A percentile compares a stretch with the other conserved stretches of the same genome.
phyloP scores from a whole-genome alignment of 208 protist genomes.

The Trypanosoma boissoni region DNA sequence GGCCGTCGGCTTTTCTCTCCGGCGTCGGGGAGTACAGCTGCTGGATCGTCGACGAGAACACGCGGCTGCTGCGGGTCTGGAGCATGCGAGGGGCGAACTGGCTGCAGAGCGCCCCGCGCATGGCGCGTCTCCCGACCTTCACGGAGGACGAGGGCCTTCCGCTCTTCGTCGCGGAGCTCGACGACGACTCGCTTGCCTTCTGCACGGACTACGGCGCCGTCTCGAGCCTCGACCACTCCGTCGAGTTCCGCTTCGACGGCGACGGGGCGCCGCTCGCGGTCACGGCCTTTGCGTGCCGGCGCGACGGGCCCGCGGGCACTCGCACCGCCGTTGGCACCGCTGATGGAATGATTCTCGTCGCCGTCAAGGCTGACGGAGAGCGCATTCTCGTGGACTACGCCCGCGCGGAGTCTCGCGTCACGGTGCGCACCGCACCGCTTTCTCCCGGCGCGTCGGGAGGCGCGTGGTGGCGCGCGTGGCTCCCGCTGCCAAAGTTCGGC shows the following conservation, averaged over 20 bases:
- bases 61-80: conserved; percentile 65
- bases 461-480: conserved; percentile 19
- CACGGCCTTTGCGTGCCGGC: conserved; percentile 59
- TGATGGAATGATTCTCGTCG: conserved; percentile 48
- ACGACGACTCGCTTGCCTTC: conserved; percentile 71
- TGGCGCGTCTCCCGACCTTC: conserved; percentile 68
- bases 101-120: conserved; percentile 44
- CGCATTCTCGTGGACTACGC: conserved; percentile 54
- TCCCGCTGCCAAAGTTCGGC: conserved; percentile 17
- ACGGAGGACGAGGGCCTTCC: conserved; percentile 52
- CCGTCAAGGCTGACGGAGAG: conserved; percentile 60
- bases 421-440: conserved; percentile 15
- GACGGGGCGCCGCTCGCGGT: conserved; percentile 30
- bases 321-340: conserved; percentile 62
- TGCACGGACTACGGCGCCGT: conserved; percentile 74
- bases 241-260: conserved; percentile 67
- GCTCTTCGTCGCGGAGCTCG: conserved; percentile 77
- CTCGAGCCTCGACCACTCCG: conserved; percentile 75
- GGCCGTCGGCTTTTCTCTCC: conserved; percentile 48
- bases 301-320: conserved; percentile 35
- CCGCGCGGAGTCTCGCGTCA: conserved; percentile 14
- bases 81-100: conserved; percentile 48
- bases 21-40: conserved; percentile 64
- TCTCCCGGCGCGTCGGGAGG: conserved; percentile 23
- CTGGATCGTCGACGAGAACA: conserved; percentile 77